A percentile compares a stretch with the other conserved stretches of the same genome.
phyloP scores from a whole-genome alignment of 805 yeast genomes.

The Kregervanrija pseudodelftensis region DNA sequence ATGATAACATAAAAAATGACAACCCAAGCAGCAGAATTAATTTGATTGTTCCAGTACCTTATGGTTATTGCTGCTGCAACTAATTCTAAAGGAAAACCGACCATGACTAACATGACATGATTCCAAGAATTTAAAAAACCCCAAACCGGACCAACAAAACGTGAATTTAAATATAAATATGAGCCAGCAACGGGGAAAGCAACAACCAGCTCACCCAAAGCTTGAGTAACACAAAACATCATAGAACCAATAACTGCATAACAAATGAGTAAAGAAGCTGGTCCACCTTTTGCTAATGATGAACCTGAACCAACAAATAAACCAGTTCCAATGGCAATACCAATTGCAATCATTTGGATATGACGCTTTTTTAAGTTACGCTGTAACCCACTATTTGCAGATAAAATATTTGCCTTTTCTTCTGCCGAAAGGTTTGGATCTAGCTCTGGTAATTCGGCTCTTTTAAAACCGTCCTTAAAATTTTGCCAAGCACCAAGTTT shows the following conservation, averaged over 20 bases:
- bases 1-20: constrained; percentile 43
- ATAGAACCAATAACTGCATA: constrained; percentile 49
- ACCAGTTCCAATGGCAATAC: constrained; percentile 77
- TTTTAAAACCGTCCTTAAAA: constrained; percentile 20
- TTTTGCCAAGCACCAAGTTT: constrained; percentile 2
- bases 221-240: constrained; percentile 52
- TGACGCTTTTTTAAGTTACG: constrained; percentile 53
- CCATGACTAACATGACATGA: constrained; percentile 43
- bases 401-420: constrained; percentile 34
- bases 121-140: constrained; percentile 55
- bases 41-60: constrained; percentile 35
- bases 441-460: constrained; percentile 25
- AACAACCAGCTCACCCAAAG: constrained; percentile 53
- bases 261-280: constrained; percentile 55
- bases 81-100: constrained; percentile 42
- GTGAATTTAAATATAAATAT: constrained; percentile 46
- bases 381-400: constrained; percentile 38
- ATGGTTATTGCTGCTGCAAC: constrained; percentile 45
- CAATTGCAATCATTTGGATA: constrained; percentile 70
- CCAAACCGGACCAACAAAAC: constrained; percentile 48
- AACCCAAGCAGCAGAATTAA: constrained; percentile 46
- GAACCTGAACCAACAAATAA: constrained; percentile 64
- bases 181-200: constrained; percentile 53
- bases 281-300: constrained; percentile 56
- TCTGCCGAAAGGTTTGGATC: constrained; percentile 33